Conservation (phyloP, 495 filamentous ascomycete genomes). For the Neurospora sp. region DNA sequence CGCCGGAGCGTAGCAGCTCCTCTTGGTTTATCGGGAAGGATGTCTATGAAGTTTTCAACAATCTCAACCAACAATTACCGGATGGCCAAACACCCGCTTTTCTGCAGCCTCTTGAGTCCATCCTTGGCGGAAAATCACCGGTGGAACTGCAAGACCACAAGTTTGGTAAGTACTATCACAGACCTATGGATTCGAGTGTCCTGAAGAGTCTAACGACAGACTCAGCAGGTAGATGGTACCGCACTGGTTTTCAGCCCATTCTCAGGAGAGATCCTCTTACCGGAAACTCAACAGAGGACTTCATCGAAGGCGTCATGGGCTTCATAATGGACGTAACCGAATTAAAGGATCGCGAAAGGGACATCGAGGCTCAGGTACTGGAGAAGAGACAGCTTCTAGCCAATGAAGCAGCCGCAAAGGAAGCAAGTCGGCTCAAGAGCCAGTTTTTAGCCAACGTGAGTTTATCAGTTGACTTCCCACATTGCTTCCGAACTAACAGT, state of each 20-base stretch:
- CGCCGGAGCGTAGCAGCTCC: conserved; percentile 11
- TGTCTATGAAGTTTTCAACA: conserved; percentile 48
- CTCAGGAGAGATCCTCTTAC: conserved; percentile 36
- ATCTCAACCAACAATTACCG: conserved; percentile 19
- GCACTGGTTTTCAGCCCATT: conserved; percentile 53
- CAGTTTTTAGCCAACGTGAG: conserved; percentile 54
- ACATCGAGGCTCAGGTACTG: conserved; percentile 44
- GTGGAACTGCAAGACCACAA: conserved; percentile 43
- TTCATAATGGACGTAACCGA: conserved; percentile 61
- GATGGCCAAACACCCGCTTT: conserved; percentile 34
- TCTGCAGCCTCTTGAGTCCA: conserved; percentile 42
- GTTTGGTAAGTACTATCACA: conserved; percentile 20
- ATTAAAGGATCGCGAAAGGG: conserved; percentile 44
- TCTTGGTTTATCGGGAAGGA: conserved; percentile 42
- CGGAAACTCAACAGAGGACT: conserved; percentile 31
- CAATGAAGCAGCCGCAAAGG: conserved; percentile 57
- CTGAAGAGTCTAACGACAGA: conserved; percentile 5
- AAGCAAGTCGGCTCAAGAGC: conserved; percentile 57
- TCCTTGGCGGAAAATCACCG: conserved; percentile 41
- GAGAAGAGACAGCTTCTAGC: conserved; percentile 54
- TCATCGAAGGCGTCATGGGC: conserved; percentile 56
- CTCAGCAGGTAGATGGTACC: conserved; percentile 47
- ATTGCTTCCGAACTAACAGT: background rate
- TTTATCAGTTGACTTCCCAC: background rate
- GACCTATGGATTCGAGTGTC: background rate